These are phyloP conservation scores for Chrysanthemum makinoi DNA, from an alignment of 129 eudicot genomes.

Conservation along the genomic window DNA sequence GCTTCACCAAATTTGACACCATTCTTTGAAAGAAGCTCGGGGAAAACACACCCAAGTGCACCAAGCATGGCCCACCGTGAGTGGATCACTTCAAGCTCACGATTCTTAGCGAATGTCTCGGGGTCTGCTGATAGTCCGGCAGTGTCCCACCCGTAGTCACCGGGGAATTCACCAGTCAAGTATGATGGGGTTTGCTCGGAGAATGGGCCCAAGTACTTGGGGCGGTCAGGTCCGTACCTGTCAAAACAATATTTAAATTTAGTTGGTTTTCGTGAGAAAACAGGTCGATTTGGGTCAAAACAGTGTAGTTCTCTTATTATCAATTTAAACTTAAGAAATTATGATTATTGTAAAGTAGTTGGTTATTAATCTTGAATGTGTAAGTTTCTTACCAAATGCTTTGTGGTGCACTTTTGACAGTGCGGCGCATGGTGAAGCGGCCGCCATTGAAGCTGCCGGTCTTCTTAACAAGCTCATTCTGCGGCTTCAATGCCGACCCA, in stretches of 20 bases:
- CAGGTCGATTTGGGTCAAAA: too few species aligned
- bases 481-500: conserved; percentile 32
- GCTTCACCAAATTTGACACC: conserved; percentile 68
- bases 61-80: conserved; percentile 79
- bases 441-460: conserved; percentile 45
- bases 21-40: conserved; percentile 59
- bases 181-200: conserved; percentile 74
- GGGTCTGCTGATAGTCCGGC: conserved; percentile 75
- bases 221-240: conserved; percentile 75
- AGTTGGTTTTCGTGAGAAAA: background rate
- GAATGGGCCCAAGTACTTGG: conserved; percentile 75
- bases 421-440: conserved; percentile 63
- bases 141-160: conserved; percentile 87
- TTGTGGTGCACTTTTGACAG: conserved; percentile 59
- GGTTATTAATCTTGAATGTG: too few species aligned
- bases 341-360: too few species aligned
- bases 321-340: too few species aligned
- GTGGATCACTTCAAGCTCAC: conserved; percentile 82
- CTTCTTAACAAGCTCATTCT: conserved; percentile 44
- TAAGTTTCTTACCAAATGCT: conserved; percentile 49
- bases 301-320: too few species aligned
- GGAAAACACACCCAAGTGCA: conserved; percentile 75
- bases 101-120: conserved; percentile 77
- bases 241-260: background rate
- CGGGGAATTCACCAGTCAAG: conserved; percentile 76